These are phyloP conservation scores for Aspergillus terreus DNA, from an alignment of 2,329 filamentous ascomycete genomes.

Conservation along the genomic window DNA sequence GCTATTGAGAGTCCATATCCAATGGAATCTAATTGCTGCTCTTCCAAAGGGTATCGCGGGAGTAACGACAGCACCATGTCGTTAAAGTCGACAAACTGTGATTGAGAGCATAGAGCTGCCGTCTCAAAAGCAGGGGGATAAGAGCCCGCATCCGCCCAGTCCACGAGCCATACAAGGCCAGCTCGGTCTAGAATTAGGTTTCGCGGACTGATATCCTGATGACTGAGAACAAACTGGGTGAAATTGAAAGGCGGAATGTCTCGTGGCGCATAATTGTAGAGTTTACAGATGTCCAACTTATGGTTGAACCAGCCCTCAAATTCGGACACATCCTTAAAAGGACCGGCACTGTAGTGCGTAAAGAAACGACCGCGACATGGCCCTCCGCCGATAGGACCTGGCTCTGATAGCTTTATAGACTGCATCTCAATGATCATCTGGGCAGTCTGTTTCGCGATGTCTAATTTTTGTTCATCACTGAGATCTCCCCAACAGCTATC, in stretches of 20 bases:
- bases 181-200: no score
- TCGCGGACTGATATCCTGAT: no score
- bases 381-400: slow-evolving; percentile 15
- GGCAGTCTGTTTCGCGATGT: slow-evolving; percentile 17
- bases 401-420: slow-evolving; percentile 9
- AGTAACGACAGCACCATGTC: slow-evolving; percentile 15
- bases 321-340: slow-evolving; percentile 15
- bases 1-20: slow-evolving; percentile 3
- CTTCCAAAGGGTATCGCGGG: slow-evolving; percentile 15
- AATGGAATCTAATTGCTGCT: slow-evolving; percentile 15
- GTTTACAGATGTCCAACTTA: slow-evolving; percentile 15
- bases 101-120: slow-evolving; percentile 10
- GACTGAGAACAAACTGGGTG: no score
- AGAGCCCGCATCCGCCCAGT: no score
- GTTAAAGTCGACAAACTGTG: slow-evolving; percentile 18
- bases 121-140: no score
- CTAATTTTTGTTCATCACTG: slow-evolving; percentile 6
- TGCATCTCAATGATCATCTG: slow-evolving; percentile 22
- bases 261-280: no score
- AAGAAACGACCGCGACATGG: slow-evolving; percentile 14
- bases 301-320: slow-evolving; percentile 25
- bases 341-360: slow-evolving; percentile 21
- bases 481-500: slow-evolving; percentile 21
- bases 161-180: no score
- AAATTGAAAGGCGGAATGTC: no score